Evolutionary conservation across 1,284 basidiomycete genomes (phyloP), one percentile per base, ranked within the genome.

Genomic region (Neonothopanus nambi): DNA sequence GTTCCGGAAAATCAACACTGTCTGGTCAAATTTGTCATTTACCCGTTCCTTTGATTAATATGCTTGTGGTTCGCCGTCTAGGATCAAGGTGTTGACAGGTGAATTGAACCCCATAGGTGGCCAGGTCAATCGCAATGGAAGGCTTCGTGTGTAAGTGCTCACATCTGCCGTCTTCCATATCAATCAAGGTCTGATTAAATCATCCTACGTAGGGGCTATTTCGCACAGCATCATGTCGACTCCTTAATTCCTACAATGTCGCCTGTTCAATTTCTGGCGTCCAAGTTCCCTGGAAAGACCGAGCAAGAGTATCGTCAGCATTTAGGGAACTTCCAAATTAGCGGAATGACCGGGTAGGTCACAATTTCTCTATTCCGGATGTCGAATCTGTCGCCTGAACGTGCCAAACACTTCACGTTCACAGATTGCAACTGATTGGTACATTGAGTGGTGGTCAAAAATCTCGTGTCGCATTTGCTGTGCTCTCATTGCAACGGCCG

Each of bases 281-380:
- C 86, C 38, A 91, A 85, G 65, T 98, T 92, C 77, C 97, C 97
- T 0, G 97, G 97, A 1, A 91, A 90, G 72, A 93, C 85, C 5
- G 97, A 98, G 70, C 96, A 98, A 68, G 97, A 99, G 70, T 99
- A 99, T 70, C 85, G 97, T 58, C 74, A 75, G 36, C 96, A 98
- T 74, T 79, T 99, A 13, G 97, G 97, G n/a, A 93, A 95, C 55
- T 99, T 99, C 75, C 96, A 98, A 62, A 97, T 98, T 65, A 98
- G 93, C 57, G 96, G 95, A 52, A 89, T 96, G 81, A 98, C 95
- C 1, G 94, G 95, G 81, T 85, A 54, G 40, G 73, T 62, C 18
- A 12, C 51, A 36, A 37, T 41, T 30, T 28, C 18, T 30, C 43
- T 39, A 44, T 5, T 51, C 37, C 41, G 37, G 52, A 48, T 46